Evolutionary conservation across 2,329 filamentous ascomycete genomes (phyloP).

Genomic region (Emmonsiellopsis sp.): DNA sequence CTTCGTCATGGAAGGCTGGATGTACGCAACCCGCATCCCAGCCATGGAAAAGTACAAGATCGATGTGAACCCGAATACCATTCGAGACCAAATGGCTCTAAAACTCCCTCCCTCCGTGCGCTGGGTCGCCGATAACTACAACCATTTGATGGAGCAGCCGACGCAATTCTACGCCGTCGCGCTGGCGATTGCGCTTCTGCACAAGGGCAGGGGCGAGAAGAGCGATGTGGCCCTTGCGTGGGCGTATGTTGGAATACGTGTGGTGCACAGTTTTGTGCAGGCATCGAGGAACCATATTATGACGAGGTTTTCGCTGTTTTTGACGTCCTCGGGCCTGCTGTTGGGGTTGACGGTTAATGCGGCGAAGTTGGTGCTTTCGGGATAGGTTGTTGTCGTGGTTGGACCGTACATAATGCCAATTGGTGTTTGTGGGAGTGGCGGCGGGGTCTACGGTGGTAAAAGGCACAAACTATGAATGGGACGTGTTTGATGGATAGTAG

Average conservation of each 20-base stretch:
- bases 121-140: constrained; percentile 36
- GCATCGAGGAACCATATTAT: constrained; percentile 27
- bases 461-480: too few relatives aligned
- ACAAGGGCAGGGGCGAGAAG: constrained; percentile 9
- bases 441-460: too few relatives aligned
- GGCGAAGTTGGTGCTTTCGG: constrained; percentile 4
- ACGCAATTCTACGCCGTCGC: constrained; percentile 36
- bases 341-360: constrained; percentile 20
- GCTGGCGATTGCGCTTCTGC: constrained; percentile 25
- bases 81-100: constrained; percentile 17
- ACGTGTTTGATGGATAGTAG: too few relatives aligned
- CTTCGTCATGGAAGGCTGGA: constrained; percentile 33
- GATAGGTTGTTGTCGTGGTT: neutral
- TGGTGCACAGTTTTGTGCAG: constrained; percentile 34
- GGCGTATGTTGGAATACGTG: constrained; percentile 32
- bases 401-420: too few relatives aligned
- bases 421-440: too few relatives aligned
- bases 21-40: constrained; percentile 32
- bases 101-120: constrained; percentile 19
- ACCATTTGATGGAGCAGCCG: constrained; percentile 36
- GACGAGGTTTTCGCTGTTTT: constrained; percentile 27
- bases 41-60: constrained; percentile 23
- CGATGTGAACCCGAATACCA: constrained; percentile 11
- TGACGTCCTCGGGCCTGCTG: constrained; percentile 21
- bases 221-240: constrained; percentile 29